Evolutionary conservation across 2,329 filamentous ascomycete species (phyloP).

Genomic region (Neurospora sp.): DNA sequence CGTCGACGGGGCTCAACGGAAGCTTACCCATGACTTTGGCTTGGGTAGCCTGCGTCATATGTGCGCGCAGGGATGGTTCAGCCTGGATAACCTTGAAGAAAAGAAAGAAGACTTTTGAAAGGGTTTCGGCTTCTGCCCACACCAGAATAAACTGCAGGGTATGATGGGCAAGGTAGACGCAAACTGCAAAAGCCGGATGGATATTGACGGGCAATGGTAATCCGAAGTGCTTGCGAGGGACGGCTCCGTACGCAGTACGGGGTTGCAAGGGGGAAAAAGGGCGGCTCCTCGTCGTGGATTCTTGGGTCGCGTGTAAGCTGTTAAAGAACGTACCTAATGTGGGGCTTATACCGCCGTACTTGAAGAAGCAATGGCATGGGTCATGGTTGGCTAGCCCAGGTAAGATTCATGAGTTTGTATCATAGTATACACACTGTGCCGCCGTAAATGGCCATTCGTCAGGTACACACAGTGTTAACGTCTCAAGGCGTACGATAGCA

Average conservation of each 20-base stretch:
- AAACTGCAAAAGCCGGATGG: slow-evolving; percentile 18
- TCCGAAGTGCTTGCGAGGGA: background rate
- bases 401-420: background rate
- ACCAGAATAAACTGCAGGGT: background rate
- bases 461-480: background rate
- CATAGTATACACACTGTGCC: background rate
- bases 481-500: background rate
- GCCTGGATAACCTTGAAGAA: slow-evolving; percentile 14
- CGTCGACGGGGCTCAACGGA: slow-evolving; percentile 16
- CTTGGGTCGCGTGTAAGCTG: background rate
- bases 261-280: slow-evolving; percentile 12
- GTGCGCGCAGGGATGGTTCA: slow-evolving; percentile 20
- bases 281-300: background rate
- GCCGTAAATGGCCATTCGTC: background rate
- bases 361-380: background rate
- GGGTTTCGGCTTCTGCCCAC: slow-evolving; percentile 16
- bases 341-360: background rate
- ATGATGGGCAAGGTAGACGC: slow-evolving; percentile 7
- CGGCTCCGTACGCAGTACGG: slow-evolving; percentile 4
- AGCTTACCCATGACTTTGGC: slow-evolving; percentile 21
- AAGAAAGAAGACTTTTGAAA: slow-evolving; percentile 12
- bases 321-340: background rate
- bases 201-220: slow-evolving; percentile 14
- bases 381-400: background rate
- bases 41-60: slow-evolving; percentile 24